A percentile compares a stretch with the other conserved stretches of the same genome.
Evolutionary conservation across 768 basidiomycete genomes (phyloP).

Genomic region (Mrakia frigida): DNA sequence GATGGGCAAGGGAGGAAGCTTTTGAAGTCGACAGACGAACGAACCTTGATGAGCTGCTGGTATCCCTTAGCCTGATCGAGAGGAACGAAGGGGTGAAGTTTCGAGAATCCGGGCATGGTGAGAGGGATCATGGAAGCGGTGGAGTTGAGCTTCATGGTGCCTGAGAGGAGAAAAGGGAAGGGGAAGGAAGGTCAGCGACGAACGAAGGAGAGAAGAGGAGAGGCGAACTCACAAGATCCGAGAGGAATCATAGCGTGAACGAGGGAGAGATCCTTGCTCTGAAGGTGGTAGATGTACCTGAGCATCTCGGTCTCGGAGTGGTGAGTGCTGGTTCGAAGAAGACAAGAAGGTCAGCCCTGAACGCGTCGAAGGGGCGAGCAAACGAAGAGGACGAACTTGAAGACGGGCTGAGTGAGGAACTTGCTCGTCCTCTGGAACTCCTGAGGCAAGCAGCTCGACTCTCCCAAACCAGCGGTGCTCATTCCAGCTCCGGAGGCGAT

Average conservation of each 20-base stretch:
- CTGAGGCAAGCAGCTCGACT: slow-evolving; percentile 21
- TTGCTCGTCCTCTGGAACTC: slow-evolving; percentile 47
- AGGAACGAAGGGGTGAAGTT: slow-evolving; percentile 90
- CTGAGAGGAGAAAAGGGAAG: slow-evolving; percentile 53
- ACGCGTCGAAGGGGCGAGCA: neutral
- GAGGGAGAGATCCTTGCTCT: slow-evolving; percentile 88
- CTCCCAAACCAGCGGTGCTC: slow-evolving; percentile 2
- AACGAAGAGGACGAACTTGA: slow-evolving; percentile 52
- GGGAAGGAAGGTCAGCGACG: neutral
- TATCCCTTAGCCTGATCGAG: slow-evolving; percentile 86
- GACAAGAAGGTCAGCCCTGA: slow-evolving; percentile 54
- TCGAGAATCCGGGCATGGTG: slow-evolving; percentile 86
- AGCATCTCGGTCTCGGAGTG: slow-evolving; percentile 99
- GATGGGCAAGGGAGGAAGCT: neutral
- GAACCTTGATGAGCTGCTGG: slow-evolving; percentile 61
- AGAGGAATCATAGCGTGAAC: slow-evolving; percentile 86
- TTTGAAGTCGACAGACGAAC: neutral
- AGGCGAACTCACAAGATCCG: slow-evolving; percentile 39
- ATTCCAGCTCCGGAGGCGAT: slow-evolving; percentile 20
- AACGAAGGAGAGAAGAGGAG: neutral
- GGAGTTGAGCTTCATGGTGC: slow-evolving; percentile 98
- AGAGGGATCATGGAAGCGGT: slow-evolving; percentile 96
- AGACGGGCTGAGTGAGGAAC: slow-evolving; percentile 80
- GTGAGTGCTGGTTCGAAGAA: slow-evolving; percentile 86
- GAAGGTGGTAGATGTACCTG: slow-evolving; percentile 83